Percentiles rank a stretch among this genome's conserved stretches.
phyloP scores from a whole-genome alignment of 2,329 filamentous ascomycete species.

The Cladobotryum protrusum region DNA sequence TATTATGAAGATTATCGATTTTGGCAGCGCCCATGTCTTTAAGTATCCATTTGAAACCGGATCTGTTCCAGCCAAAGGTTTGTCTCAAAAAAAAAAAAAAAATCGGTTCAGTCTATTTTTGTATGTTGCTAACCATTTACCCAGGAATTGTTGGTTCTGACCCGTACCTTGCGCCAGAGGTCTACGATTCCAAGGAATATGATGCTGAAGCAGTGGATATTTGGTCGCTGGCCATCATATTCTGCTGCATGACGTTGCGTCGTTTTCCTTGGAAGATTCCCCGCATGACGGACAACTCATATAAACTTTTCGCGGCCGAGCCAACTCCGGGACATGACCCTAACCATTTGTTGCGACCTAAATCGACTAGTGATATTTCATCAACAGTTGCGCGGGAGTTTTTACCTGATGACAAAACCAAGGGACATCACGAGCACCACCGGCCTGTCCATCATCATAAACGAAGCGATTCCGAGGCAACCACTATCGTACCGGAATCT shows the following conservation, averaged over 20 bases:
- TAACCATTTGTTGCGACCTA: constrained; percentile 42
- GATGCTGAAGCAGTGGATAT: constrained; percentile 92
- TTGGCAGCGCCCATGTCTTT: constrained; percentile 95
- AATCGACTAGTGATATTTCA: constrained; percentile 39
- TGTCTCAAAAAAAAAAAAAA: constrained; percentile 1
- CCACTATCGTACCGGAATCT: constrained; percentile 5
- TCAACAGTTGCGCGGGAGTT: constrained; percentile 34
- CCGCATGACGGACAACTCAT: constrained; percentile 85
- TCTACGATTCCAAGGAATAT: constrained; percentile 90
- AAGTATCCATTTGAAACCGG: constrained; percentile 91
- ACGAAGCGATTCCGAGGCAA: constrained; percentile 14
- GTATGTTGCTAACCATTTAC: not conserved
- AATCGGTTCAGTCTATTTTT: not conserved
- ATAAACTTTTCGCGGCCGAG: constrained; percentile 81
- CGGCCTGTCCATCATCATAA: constrained; percentile 16
- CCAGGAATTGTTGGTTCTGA: constrained; percentile 70
- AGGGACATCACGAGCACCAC: constrained; percentile 14
- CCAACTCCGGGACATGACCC: constrained; percentile 69
- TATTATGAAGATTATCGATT: constrained; percentile 99
- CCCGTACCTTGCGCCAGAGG: constrained; percentile 92
- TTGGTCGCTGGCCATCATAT: constrained; percentile 97
- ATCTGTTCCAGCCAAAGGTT: constrained; percentile 34
- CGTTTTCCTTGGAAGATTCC: constrained; percentile 97
- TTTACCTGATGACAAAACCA: constrained; percentile 26
- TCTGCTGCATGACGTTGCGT: constrained; percentile 95